Evolutionary conservation across 179 eudicot genomes (phyloP).

Genomic region (Silene coronaria): DNA sequence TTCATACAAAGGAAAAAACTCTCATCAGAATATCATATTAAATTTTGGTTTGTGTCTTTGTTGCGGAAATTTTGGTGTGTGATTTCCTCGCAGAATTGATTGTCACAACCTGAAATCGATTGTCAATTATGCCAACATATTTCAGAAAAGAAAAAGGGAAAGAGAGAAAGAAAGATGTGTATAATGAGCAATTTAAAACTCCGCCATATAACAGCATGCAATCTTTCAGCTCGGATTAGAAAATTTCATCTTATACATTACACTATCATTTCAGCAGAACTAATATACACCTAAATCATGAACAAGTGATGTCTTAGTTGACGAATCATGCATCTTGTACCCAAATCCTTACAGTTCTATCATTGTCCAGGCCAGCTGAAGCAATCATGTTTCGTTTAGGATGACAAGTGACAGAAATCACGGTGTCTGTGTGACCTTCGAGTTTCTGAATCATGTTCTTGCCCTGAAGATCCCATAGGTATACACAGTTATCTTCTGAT

Average conservation of each 20-base stretch:
- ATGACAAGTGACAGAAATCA: slow-evolving; percentile 76
- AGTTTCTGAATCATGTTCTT: slow-evolving; percentile 72
- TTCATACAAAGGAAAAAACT: no score
- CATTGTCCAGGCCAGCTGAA: slow-evolving; percentile 74
- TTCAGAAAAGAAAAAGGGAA: no score
- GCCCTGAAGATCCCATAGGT: slow-evolving; percentile 88
- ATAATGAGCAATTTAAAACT: not conserved
- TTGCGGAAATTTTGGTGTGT: no score
- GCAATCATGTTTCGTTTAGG: slow-evolving; percentile 72
- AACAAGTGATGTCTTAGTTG: not conserved
- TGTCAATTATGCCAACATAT: no score
- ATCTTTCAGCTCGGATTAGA: not conserved
- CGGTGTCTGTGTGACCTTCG: slow-evolving; percentile 86
- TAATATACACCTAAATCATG: slow-evolving; percentile 4
- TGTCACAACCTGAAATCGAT: no score
- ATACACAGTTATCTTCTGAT: slow-evolving; percentile 79
- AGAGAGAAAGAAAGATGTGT: no score
- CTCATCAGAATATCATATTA: no score
- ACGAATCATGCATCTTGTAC: slow-evolving; percentile 42
- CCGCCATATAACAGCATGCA: not conserved
- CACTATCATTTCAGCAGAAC: not conserved
- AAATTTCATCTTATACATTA: not conserved
- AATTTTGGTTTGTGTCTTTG: no score
- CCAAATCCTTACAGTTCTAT: slow-evolving; percentile 80
- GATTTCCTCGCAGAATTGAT: no score